phyloP scores from a whole-genome alignment of 805 yeast species.

The Wickerhamiella australiensis region DNA sequence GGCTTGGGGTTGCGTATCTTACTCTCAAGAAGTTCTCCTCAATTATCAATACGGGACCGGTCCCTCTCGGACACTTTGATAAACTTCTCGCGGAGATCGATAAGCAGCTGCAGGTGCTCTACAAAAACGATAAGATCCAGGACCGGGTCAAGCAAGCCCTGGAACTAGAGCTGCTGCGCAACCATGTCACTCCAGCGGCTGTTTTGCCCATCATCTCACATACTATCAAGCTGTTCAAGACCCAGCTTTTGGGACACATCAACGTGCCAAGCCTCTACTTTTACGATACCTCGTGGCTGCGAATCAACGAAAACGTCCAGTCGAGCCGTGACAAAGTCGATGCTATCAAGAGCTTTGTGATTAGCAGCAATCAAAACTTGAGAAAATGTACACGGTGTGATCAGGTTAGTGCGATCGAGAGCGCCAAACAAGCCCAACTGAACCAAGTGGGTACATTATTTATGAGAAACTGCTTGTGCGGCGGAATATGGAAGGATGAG shows the following conservation, averaged over 20 bases:
- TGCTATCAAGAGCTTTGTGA: constrained; percentile 28
- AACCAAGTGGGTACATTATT: constrained; percentile 48
- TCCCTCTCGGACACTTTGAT: constrained; percentile 20
- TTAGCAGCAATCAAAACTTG: constrained; percentile 30
- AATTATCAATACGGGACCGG: constrained; percentile 21
- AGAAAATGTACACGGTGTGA: constrained; percentile 47
- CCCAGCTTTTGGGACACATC: constrained; percentile 34
- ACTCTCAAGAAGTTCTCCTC: constrained; percentile 24
- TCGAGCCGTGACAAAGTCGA: constrained; percentile 22
- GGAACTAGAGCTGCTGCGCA: constrained; percentile 26
- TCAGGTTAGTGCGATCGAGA: constrained; percentile 9
- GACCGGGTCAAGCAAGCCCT: constrained; percentile 14
- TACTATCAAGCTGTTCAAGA: constrained; percentile 39
- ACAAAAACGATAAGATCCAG: constrained; percentile 14
- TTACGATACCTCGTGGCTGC: constrained; percentile 57
- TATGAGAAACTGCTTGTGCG: constrained; percentile 67
- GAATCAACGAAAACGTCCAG: constrained; percentile 25
- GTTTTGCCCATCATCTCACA: constrained; percentile 27
- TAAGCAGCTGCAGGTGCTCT: constrained; percentile 18
- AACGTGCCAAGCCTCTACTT: constrained; percentile 46
- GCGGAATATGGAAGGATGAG: constrained; percentile 47
- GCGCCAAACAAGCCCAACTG: constrained; percentile 6
- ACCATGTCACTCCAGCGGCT: constrained; percentile 44
- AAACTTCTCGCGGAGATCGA: constrained; percentile 17
- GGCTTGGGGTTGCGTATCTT: constrained; percentile 21